Evolutionary conservation across 352 stramenopile species (phyloP), one percentile per base, ranked within the genome.

Genomic region (Pythium pyrilobum): DNA sequence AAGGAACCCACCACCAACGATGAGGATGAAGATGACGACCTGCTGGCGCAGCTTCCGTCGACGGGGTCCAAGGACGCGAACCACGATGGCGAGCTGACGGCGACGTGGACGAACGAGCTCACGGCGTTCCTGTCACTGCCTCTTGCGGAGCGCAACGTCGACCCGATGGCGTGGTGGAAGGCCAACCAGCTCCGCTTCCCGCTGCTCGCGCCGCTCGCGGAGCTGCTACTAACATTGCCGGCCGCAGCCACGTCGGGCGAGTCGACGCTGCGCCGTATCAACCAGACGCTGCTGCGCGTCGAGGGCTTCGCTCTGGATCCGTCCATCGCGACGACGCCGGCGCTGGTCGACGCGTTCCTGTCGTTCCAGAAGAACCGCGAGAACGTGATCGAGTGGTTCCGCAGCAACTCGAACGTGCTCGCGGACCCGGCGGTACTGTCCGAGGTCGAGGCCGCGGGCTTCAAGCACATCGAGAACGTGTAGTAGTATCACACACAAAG

Each of bases 281-380:
- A 71, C 36, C 67, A 67, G 37, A 81, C 87, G 31, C 64, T 91
- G 48, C 55, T 81, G 23, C 77, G 80, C 25, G 81, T 75, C 18
- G 76, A 81, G 50, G 74, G 75, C 3, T 58, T 59, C 29, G 52
- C 54, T 3, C 67, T 67, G 4, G 74, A 87, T 33, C 58, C 55
- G 10, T 52, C 55, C n/a, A 64, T 89, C 39, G 66, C 71, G 13
- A 71, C 62, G 20, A 84, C 69, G 44, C 70, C 72, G 24, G 67
- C 66, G 7, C 66, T 92, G 32, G 50, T 87, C n/a, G 77, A 90
- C 46, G 75, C 77, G 43, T 88, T 85, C 48, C 32, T 92, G 37
- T 85, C 73, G 62, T 92, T 92, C 58, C 81, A 92, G 57, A 84
- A 84, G 64, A 92, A 92, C 67, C 85, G 85, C 56, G 61, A 82